These are phyloP conservation scores for Solanum gandarillasii DNA, from an alignment of 257 asterid genomes.

Conservation along the genomic window DNA sequence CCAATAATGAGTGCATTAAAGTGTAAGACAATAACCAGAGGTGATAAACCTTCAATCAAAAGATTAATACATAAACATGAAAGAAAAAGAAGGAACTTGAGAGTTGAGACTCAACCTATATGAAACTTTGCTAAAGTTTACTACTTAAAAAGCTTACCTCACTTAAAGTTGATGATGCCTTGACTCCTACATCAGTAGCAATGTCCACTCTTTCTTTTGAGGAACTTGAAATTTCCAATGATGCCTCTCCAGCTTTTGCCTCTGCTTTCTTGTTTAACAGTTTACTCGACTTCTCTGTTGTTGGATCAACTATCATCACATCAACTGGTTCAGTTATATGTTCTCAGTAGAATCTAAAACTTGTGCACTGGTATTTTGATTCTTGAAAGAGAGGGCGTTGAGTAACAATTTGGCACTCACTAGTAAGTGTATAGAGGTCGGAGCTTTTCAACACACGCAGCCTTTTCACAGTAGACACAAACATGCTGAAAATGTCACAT, in stretches of 20 bases:
- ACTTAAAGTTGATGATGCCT: conserved; percentile 12
- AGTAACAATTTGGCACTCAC: not conserved
- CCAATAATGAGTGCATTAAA: not conserved
- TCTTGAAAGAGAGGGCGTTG: not conserved
- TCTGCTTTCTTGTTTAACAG: conserved; percentile 6
- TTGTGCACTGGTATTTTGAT: conserved; percentile 7
- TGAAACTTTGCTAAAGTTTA: not conserved
- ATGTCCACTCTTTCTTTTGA: conserved; percentile 4
- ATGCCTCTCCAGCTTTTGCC: conserved; percentile 6
- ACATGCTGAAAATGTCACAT: too few species aligned
- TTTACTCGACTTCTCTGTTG: conserved; percentile 4
- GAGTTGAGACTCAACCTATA: not conserved
- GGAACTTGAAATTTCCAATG: conserved; percentile 16
- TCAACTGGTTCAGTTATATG: conserved; percentile 2
- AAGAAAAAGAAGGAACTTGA: not conserved
- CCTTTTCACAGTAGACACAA: too few species aligned
- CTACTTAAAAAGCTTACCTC: conserved; percentile 12
- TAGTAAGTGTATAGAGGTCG: too few species aligned
- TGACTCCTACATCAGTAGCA: conserved; percentile 10
- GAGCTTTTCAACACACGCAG: too few species aligned
- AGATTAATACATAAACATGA: not conserved
- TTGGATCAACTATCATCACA: conserved; percentile 8
- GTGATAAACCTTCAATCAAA: not conserved
- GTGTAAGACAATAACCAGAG: not conserved
- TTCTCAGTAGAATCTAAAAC: not conserved